Evolutionary conservation across 2,329 filamentous ascomycete genomes (phyloP), one percentile per base, ranked within the genome.

Genomic region (Exserohilum turcica): DNA sequence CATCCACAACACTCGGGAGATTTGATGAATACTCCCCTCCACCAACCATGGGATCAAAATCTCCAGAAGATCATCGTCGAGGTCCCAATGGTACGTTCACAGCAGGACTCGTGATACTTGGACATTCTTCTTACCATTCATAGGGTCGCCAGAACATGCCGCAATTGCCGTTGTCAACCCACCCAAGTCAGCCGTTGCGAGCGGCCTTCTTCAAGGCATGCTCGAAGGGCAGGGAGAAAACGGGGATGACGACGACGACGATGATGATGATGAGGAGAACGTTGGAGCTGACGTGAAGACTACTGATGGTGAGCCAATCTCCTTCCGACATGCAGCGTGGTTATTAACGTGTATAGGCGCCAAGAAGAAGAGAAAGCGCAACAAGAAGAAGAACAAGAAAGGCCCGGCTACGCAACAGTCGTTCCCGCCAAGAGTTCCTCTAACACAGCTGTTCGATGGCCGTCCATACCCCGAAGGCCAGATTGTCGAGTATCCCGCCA

Each of bases 341-440:
- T 56, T 45, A 36, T 44, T 61, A 28, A 64, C 42, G 21, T 28
- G 10, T 45, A 52, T 60, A 62, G 76, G 70, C 54, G 88, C 88
- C 76, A 91, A 91, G 78, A 91, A 91, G 78, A 92, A 92, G 62
- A 73, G 77, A 48, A 83, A 80, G 69, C 81, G 79, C 67, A 91
- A 89, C 79, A 90, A 87, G 76, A 84, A 86, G 73, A 87, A 86
- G 75, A 87, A 84, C 78, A 88, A 88, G 80, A 88, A 82, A 73
- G 78, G 78, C 66, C 40, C 71, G 7, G 51, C 35, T 5, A 52
- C 85, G 44, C 80, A 82, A 42, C 91, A 95, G 76, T 88, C 87
- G 9, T 80, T 82, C 51, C 90, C 90, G 32, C 91, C 91, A 2
- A 84, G 88, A 28, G 85, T 93, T 19, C 80, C 85, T 19, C 76